These are phyloP conservation scores for Herpetospermum pedunculosum DNA, from an alignment of 306 rosid genomes.

Conservation along the genomic window DNA sequence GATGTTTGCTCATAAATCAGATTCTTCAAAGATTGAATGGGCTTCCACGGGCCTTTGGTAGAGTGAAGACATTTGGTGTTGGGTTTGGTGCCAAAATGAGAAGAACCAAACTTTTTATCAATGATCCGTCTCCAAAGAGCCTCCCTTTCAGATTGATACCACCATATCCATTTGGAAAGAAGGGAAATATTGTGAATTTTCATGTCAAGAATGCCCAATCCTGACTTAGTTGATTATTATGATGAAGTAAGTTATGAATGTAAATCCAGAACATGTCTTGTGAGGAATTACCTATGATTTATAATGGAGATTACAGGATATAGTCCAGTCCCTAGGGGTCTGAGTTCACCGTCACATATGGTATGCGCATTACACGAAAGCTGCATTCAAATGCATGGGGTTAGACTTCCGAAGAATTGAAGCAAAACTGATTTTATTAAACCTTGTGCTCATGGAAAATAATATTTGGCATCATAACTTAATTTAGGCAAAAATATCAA, in stretches of 20 bases:
- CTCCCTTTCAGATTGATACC: no score
- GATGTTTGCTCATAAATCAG: no score
- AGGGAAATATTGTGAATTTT: no score
- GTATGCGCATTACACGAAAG: slow-evolving; percentile 96
- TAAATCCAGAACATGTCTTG: neutral
- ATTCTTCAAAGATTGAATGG: no score
- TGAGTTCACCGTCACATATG: slow-evolving; percentile 82
- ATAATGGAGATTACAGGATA: slow-evolving; percentile 80
- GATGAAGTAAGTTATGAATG: neutral
- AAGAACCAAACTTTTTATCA: no score
- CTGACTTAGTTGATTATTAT: slow-evolving; percentile 22
- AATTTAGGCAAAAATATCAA: neutral
- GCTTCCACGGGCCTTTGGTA: no score
- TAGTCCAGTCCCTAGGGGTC: slow-evolving; percentile 85
- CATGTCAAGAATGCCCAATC: no score
- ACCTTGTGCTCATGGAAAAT: neutral
- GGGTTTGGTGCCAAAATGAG: no score
- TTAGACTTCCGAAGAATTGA: slow-evolving; percentile 10
- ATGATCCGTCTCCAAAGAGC: no score
- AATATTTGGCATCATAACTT: neutral
- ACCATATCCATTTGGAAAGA: no score
- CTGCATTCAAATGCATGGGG: slow-evolving; percentile 38
- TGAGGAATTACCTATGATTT: slow-evolving; percentile 70
- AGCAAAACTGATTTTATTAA: neutral
- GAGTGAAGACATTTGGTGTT: no score